A percentile compares a stretch with the other conserved stretches of the same genome.
Evolutionary conservation across 2,329 filamentous ascomycete genomes (phyloP).

Genomic region (Teratosphaeria epicoccoides): DNA sequence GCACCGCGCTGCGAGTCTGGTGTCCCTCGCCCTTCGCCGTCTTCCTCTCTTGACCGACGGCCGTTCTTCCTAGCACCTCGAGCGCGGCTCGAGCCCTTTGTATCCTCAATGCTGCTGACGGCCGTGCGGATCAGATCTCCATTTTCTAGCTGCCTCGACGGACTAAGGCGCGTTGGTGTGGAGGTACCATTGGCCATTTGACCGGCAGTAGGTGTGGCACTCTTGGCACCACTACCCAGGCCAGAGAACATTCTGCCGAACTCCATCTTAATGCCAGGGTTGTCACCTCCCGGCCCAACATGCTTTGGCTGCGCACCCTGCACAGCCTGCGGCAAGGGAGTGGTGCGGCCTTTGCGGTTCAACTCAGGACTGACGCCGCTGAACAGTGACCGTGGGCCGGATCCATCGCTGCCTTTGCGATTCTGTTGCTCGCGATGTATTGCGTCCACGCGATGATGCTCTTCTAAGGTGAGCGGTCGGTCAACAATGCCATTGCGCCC

Average conservation of each 20-base stretch:
- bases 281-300: constrained; percentile 64
- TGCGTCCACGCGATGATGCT: constrained; percentile 39
- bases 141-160: constrained; percentile 20
- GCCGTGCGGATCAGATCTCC: constrained; percentile 17
- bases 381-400: constrained; percentile 54
- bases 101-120: constrained; percentile 24
- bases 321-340: constrained; percentile 83
- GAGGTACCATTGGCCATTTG: constrained; percentile 41
- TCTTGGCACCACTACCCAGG: constrained; percentile 62
- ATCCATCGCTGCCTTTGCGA: constrained; percentile 23
- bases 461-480: constrained; percentile 26
- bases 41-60: constrained; percentile 67
- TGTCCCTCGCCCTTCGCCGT: constrained; percentile 33
- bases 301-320: constrained; percentile 80
- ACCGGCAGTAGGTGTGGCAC: constrained; percentile 36
- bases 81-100: constrained; percentile 30
- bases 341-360: constrained; percentile 71
- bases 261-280: constrained; percentile 81
- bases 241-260: constrained; percentile 92
- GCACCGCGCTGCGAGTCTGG: constrained; percentile 45
- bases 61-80: constrained; percentile 44
- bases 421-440: constrained; percentile 36
- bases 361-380: constrained; percentile 57
- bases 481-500: constrained; percentile 25
- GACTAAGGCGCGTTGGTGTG: constrained; percentile 39